Evolutionary conservation across 345 rosid genomes (phyloP).

Genomic region (Bretschneidera sinensis): DNA sequence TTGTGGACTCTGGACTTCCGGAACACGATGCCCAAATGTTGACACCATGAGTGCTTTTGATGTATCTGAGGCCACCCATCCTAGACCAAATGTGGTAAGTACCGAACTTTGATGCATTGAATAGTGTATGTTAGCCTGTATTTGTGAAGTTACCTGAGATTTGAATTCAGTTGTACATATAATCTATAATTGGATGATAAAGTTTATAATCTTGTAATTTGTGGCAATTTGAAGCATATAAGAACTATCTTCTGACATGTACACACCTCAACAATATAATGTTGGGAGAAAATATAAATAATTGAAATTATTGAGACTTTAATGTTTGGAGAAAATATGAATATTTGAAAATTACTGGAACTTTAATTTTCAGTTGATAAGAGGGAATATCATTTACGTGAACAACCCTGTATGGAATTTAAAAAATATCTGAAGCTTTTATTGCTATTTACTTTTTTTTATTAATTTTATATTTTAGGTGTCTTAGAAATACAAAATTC

Average conservation of each 20-base stretch:
- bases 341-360: too few species aligned
- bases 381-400: neutral
- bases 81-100: constrained; percentile 31
- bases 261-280: too few species aligned
- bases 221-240: neutral
- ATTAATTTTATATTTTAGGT: too few species aligned
- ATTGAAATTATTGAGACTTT: too few species aligned
- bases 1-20: constrained; percentile 57
- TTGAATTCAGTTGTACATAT: neutral
- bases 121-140: neutral
- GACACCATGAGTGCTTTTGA: constrained; percentile 54
- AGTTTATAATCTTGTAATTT: too few species aligned
- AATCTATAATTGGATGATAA: too few species aligned
- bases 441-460: too few species aligned
- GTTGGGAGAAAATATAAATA: too few species aligned
- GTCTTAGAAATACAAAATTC: neutral
- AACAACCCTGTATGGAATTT: neutral
- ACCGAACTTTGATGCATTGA: neutral
- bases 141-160: neutral
- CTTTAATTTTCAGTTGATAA: too few species aligned
- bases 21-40: constrained; percentile 48
- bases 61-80: constrained; percentile 35
- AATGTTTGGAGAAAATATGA: too few species aligned
- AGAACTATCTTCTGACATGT: neutral
- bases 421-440: too few species aligned